These are phyloP conservation scores for Gnomoniopsis sp. DNA, from an alignment of 2,329 filamentous ascomycete genomes.

Conservation along the genomic window DNA sequence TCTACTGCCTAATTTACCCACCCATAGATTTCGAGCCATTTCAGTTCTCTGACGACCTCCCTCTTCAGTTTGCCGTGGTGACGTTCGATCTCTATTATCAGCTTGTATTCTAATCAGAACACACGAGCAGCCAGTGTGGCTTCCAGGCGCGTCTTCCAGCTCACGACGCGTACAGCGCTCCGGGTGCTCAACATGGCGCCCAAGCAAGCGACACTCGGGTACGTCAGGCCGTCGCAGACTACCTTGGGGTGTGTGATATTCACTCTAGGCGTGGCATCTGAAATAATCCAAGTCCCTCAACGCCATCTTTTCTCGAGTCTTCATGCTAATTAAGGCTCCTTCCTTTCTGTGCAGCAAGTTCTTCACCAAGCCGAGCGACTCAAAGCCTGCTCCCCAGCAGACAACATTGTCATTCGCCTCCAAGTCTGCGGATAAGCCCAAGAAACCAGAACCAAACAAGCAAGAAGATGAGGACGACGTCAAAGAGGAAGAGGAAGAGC, in stretches of 20 bases:
- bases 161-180: slow-evolving; percentile 20
- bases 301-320: neutral
- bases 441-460: slow-evolving; percentile 32
- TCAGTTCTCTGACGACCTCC: neutral
- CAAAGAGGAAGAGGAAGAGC: slow-evolving; percentile 20
- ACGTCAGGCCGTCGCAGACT: slow-evolving; percentile 71
- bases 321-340: neutral
- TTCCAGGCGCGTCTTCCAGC: slow-evolving; percentile 21
- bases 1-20: too few relatives aligned
- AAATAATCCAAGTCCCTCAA: neutral
- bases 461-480: slow-evolving; percentile 24
- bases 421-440: slow-evolving; percentile 39
- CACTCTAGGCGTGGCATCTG: neutral
- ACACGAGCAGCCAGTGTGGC: slow-evolving; percentile 9
- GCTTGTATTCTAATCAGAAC: neutral
- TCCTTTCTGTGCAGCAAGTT: slow-evolving; percentile 66
- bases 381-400: slow-evolving; percentile 64
- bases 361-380: slow-evolving; percentile 66
- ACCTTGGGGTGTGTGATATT: slow-evolving; percentile 63
- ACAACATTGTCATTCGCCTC: slow-evolving; percentile 75
- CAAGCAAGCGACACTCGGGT: slow-evolving; percentile 85
- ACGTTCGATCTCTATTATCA: neutral
- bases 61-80: neutral
- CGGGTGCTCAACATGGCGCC: slow-evolving; percentile 37
- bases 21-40: too few relatives aligned